These are phyloP conservation scores for Scutellaria minor DNA, from an alignment of 257 asterid species.

Conservation along the genomic window DNA sequence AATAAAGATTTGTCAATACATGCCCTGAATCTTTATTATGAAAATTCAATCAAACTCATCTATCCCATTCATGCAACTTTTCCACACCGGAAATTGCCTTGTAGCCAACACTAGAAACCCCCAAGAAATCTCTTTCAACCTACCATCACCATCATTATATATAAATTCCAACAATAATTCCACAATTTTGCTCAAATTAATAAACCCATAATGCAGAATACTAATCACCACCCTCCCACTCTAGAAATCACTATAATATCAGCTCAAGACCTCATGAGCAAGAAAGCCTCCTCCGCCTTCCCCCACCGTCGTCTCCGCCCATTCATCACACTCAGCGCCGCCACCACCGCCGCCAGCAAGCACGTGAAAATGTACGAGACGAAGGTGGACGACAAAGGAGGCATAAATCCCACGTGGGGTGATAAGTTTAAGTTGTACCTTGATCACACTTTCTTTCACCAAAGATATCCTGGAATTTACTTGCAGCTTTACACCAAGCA, in stretches of 20 bases:
- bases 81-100: conserved; percentile 54
- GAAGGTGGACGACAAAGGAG: conserved; percentile 44
- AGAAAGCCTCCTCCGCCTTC: conserved; percentile 22
- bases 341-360: not conserved
- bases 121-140: conserved; percentile 39
- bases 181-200: not conserved
- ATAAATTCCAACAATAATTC: not conserved
- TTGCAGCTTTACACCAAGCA: conserved; percentile 46
- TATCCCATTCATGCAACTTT: conserved; percentile 30
- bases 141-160: not conserved
- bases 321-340: conserved; percentile 34
- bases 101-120: conserved; percentile 36
- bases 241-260: conserved; percentile 54
- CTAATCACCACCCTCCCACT: conserved; percentile 9
- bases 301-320: conserved; percentile 42
- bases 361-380: conserved; percentile 31
- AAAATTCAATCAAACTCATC: no score
- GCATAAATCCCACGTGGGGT: conserved; percentile 53
- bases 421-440: conserved; percentile 44
- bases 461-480: conserved; percentile 40
- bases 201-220: conserved; percentile 10
- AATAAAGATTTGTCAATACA: not conserved
- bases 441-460: conserved; percentile 39
- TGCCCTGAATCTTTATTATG: no score
- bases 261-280: conserved; percentile 46